These are phyloP conservation scores for Nicotiana knightiana DNA, from an alignment of 257 asterid genomes.

Conservation along the genomic window DNA sequence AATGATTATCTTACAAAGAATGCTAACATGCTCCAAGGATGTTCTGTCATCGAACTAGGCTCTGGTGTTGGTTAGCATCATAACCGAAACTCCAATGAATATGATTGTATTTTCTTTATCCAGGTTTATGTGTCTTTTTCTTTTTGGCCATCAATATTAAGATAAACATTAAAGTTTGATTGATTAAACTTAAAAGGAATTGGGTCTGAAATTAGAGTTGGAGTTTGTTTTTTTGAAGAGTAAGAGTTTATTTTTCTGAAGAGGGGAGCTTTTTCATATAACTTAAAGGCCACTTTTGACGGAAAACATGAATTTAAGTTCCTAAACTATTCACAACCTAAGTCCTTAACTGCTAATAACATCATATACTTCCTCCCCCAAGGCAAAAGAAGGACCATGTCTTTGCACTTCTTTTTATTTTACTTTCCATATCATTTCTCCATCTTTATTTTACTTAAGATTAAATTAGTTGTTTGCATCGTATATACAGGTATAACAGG, in stretches of 20 bases:
- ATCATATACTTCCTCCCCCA: neutral
- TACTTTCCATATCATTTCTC: neutral
- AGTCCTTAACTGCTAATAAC: neutral
- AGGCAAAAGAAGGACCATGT: neutral
- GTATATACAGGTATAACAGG: conserved; percentile 73
- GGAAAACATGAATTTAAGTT: neutral
- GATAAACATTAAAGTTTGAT: neutral
- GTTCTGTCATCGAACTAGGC: conserved; percentile 82
- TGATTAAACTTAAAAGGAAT: neutral
- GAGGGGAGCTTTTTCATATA: neutral
- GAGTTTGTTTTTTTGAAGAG: neutral
- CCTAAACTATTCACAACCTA: neutral
- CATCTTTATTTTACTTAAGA: neutral
- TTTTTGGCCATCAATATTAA: neutral
- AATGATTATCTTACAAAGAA: conserved; percentile 69
- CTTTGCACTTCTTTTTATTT: neutral
- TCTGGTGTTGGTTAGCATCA: conserved; percentile 82
- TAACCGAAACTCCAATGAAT: neutral
- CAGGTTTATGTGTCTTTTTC: neutral
- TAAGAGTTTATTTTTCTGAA: neutral
- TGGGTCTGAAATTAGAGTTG: neutral
- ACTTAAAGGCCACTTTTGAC: neutral
- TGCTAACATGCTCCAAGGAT: conserved; percentile 53
- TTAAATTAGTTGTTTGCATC: conserved; percentile 12
- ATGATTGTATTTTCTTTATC: neutral